These are phyloP conservation scores for Cladosporium sp. DNA, from an alignment of 2,329 filamentous ascomycete species.

Conservation along the genomic window DNA sequence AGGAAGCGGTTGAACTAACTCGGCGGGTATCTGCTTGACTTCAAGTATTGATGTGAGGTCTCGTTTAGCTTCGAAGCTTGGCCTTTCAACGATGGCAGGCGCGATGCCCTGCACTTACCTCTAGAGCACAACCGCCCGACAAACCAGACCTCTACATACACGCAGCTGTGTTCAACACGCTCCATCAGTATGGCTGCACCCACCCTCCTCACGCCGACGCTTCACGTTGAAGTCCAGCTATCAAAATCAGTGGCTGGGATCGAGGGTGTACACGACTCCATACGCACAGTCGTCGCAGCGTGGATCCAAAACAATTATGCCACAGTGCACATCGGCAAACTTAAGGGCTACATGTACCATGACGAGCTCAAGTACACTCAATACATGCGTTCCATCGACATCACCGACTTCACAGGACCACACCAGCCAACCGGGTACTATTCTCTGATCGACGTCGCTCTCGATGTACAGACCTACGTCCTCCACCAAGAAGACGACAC, in stretches of 20 bases:
- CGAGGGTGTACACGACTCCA: slow-evolving; percentile 21
- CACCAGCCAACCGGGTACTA: slow-evolving; percentile 20
- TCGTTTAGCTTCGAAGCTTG: too few species aligned
- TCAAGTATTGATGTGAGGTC: too few species aligned
- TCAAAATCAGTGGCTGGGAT: slow-evolving; percentile 2
- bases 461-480: slow-evolving; percentile 42
- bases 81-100: too few species aligned
- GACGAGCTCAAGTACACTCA: slow-evolving; percentile 21
- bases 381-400: slow-evolving; percentile 32
- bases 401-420: slow-evolving; percentile 37
- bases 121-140: too few species aligned
- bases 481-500: slow-evolving; percentile 29
- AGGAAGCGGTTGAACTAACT: too few species aligned
- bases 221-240: slow-evolving; percentile 38
- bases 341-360: slow-evolving; percentile 22
- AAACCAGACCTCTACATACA: too few species aligned
- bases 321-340: slow-evolving; percentile 14
- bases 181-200: slow-evolving; percentile 10
- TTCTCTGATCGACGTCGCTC: slow-evolving; percentile 30
- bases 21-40: too few species aligned
- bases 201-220: slow-evolving; percentile 26
- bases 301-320: slow-evolving; percentile 24
- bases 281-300: slow-evolving; percentile 33
- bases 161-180: too few species aligned
- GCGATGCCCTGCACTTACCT: too few species aligned